Base-by-base conservation (phyloP, 805 yeast genomes). In the Sugiyamaella chiloensis region DNA sequence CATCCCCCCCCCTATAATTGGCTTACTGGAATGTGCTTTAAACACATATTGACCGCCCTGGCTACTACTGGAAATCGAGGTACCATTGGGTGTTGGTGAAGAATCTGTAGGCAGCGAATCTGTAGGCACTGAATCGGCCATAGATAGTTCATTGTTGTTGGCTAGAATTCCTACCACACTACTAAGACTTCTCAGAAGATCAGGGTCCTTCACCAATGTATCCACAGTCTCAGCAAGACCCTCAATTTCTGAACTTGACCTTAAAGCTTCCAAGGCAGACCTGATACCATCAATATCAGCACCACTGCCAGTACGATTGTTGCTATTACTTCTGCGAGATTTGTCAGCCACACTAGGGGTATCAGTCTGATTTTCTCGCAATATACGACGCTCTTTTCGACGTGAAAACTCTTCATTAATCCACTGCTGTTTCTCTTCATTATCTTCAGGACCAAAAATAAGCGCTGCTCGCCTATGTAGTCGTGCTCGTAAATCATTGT, bases 401-500 rank as follows among this genome's bases (percentile, higher is more conserved):
- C 73, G 76, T 41, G 72, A 76, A 60, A 85, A 87, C 62, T 88
- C 96, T 2, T 71, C 70, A 30, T 81, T 83, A 29, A 87, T 74
- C 97, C 97, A 91, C 34, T 74, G 69, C 35, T 65, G 62, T 46
- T 71, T 73, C 52, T 79, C 76, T 39, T 75, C 79, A 8, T 83
- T 66, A 5, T 79, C 80, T 0, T 66, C 71, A 7, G 71, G 75
- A 1, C 96, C 93, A 67, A 79, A 89, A 55, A 83, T 66, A 16
- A 66, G 67, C 31, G 68, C 71, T 0, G 97, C 96, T 34, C 93
- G 72, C 54, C 83, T 83, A 53, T 78, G 74, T 17, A 91, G 82
- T 47, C 98, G 72, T 0, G 86, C 79, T 44, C 95, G 74, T 46
- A 91, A 70, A 61, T 91, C 98, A 58, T 87, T 84, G 63, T 89